Evolutionary conservation across 495 filamentous ascomycete genomes (phyloP), one percentile per base, ranked within the genome.

Genomic region (Neurospora sp.): DNA sequence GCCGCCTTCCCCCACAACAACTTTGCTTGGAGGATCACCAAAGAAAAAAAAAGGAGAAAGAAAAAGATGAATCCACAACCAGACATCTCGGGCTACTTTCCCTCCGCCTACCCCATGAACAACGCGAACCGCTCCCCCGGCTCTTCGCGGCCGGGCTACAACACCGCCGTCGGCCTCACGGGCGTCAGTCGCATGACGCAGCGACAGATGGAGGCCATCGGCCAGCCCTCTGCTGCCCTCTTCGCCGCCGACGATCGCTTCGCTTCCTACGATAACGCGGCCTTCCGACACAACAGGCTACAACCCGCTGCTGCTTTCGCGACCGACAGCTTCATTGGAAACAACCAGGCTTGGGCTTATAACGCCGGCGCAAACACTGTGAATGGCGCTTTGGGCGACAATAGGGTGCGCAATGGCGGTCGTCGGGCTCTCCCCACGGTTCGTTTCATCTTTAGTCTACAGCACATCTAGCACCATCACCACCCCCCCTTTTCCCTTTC

Each of bases 111-210:
- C 48, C 76, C 75, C 40, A 77, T 79, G 78, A 76, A 71, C 75
- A 72, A 76, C 54, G 72, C 82, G 20, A 83, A 82, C 73, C 79
- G 82, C 74, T 85, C 83, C 37, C 85, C 86, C 18, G 77, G 81
- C 66, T 81, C 82, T 11, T 78, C 82, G 42, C 79, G 83, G 69
- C 84, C 84, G 41, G 84, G 83, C 48, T 88, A 85, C 78, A 83
- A 82, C 72, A 88, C 86, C 70, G 87, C 89, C 46, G 87, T 90
- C 76, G 89, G 89, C 41, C 85, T 93, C 54, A 89, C 83, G 39
- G 90, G 77, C 87, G 89, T 77, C 87, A 92, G 80, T 81, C 91
- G 75, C 90, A 90, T 76, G 83, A 90, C 77, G 87, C 93, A 85
- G 75, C 82, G 82, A 20, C 83, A 81, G 41, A 78, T 86, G 72